Percentiles rank a stretch among this genome's conserved stretches.
phyloP scores from a whole-genome alignment of 75 land plant species.

The Sequoiadendron giganteum region DNA sequence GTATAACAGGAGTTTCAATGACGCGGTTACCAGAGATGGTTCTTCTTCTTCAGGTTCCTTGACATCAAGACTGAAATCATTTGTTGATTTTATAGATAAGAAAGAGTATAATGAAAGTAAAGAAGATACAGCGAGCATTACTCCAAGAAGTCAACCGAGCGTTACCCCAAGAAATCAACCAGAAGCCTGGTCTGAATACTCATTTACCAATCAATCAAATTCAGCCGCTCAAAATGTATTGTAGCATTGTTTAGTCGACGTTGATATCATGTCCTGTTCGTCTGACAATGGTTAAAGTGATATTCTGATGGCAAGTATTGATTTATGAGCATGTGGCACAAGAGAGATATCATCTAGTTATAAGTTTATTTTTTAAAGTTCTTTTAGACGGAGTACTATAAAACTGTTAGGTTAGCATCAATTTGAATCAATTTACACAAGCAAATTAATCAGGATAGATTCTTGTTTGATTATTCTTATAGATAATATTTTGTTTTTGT shows the following conservation, averaged over 20 bases:
- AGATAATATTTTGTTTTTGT: no score
- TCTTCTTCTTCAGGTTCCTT: not conserved
- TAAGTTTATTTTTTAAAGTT: not conserved
- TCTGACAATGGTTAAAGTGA: not conserved
- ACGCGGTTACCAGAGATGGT: not conserved
- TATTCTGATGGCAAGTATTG: not conserved
- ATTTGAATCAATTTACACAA: not conserved
- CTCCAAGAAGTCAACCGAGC: not conserved
- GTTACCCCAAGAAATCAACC: not conserved
- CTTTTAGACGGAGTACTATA: not conserved
- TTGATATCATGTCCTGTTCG: not conserved
- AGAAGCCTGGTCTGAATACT: not conserved
- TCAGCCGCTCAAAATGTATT: not conserved
- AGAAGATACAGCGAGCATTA: not conserved
- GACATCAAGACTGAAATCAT: not conserved
- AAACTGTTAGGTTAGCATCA: not conserved
- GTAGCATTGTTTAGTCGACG: not conserved
- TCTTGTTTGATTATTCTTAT: not conserved
- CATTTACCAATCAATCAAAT: not conserved
- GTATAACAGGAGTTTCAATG: not conserved
- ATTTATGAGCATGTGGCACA: not conserved
- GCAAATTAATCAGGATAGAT: not conserved
- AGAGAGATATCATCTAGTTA: not conserved
- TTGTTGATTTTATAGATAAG: conserved; percentile 1
- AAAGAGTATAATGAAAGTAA: not conserved